Base-by-base conservation (phyloP, 2,329 filamentous ascomycete genomes). In the Bipolaris bicolor region DNA sequence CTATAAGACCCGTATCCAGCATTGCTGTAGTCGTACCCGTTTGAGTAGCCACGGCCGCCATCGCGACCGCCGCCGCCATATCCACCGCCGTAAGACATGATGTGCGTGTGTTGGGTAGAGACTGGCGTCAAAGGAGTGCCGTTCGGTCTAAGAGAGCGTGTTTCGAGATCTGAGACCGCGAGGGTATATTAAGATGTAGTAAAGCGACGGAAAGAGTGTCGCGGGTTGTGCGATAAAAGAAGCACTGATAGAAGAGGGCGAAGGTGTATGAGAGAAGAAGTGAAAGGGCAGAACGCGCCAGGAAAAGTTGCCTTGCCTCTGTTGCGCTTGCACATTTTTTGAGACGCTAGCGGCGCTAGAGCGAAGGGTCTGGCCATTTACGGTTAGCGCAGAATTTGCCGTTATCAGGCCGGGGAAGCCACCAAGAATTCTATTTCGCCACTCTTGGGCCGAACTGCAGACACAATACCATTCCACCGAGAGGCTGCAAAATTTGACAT, bases 1-100 rank as follows among this genome's bases (percentile, higher is more conserved):
- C 77, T 62, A 55, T 64, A 62, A 78, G 67, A 80, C 79, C 77
- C 79, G 62, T 80, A 77, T 65, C 78, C 78, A 71, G 73, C 65
- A 49, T 69, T 75, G 66, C 72, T 74, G 60, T 67, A 64, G 52
- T 71, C 83, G 71, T 85, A 83, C 76, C 83, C 82, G 74, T 84
- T 82, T 53, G 80, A 81, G 71, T 85, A 83, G 63, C 82, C 81
- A 63, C 79, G 79, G 60, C 78, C 76, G 65, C 80, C 79, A 54
- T 74, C 74, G 65, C 78, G 75, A 65, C 81, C 72, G 59, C 82
- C 83, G 57, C 73, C 70, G 62, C 72, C 70, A 54, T 76, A 74
- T 52, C 76, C 74, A 56, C 76, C 75, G 72, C 86, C 84, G 86
- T 91, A 90, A 79, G 89, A 90, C 89, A 91, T 91, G 75, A 73